Base-by-base conservation (phyloP, 495 filamentous ascomycete species). In the Tuber magnatum region DNA sequence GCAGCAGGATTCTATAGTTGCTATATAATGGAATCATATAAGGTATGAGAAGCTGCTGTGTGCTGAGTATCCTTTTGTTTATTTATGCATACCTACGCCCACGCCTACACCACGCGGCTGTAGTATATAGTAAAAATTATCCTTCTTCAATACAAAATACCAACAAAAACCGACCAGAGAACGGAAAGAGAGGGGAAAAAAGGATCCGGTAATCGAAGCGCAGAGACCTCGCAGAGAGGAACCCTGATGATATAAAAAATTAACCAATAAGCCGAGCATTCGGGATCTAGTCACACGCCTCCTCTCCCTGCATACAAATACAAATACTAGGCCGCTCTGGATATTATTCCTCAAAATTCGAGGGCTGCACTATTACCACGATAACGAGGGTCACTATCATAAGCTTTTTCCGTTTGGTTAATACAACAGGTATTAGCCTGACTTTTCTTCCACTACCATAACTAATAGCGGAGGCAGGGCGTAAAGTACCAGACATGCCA, bases 331-430 rank as follows among this genome's bases (percentile, higher is more conserved):
- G 24, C n/a, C 51, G 51, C 7, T 35, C 56, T 20, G 14, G 56
- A 28, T 48, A 79, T 76, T 75, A 82, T 79, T 83, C 80, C 81
- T 89, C 86, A 83, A 86, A 85, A 24, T 84, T 80, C 44, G 83
- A 84, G 18, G 90, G 87, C 72, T 90, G 89, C 51, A 92, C 89
- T 16, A 89, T 87, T 68, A 93, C 71, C 42, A 95, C 91, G 22
- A 95, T 89, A 48, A 91, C 87, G 79, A 95, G 82, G 69, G 89
- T 89, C 43, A 90, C 86, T 56, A 94, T 83, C 84, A 94, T 93
- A 80, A 95, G 85, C 20, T 89, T 86, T 80, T 87, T 85, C 51
- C 39, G 7, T 8, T 40, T 39, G 28, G 46, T 72, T 39, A 39
- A 71, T 73, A 8, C 12, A 40, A 39, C 44, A 20, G 14, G 92